These are phyloP conservation scores for Alternaria metachromatica DNA, from an alignment of 2,329 filamentous ascomycete genomes.

Conservation along the genomic window DNA sequence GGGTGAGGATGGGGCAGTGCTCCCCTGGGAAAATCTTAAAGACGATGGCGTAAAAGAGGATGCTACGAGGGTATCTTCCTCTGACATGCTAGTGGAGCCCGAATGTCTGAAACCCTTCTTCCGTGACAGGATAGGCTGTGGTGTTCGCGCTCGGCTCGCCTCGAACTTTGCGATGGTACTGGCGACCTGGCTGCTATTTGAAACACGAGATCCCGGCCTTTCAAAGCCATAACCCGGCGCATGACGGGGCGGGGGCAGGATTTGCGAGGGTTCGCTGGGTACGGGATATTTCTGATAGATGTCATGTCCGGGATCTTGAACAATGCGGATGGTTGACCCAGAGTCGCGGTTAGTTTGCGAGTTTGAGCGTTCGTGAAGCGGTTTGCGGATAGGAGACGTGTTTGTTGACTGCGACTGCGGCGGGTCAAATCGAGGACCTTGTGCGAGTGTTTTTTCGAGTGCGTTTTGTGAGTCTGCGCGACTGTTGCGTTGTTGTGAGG, in stretches of 20 bases:
- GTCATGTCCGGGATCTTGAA: slow-evolving; percentile 44
- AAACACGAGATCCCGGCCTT: slow-evolving; percentile 48
- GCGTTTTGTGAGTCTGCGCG: slow-evolving; percentile 36
- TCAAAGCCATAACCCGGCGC: slow-evolving; percentile 48
- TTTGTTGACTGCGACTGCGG: slow-evolving; percentile 34
- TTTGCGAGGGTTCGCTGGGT: slow-evolving; percentile 49
- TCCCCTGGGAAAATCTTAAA: slow-evolving; percentile 48
- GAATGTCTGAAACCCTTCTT: slow-evolving; percentile 48
- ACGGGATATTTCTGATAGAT: slow-evolving; percentile 51
- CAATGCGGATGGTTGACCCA: slow-evolving; percentile 51
- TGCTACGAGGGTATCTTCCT: slow-evolving; percentile 47
- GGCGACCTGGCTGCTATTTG: slow-evolving; percentile 46
- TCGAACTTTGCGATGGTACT: slow-evolving; percentile 49
- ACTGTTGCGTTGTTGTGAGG: slow-evolving; percentile 26
- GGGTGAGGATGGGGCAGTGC: slow-evolving; percentile 48
- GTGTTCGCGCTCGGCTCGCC: slow-evolving; percentile 40
- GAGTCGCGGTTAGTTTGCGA: slow-evolving; percentile 46
- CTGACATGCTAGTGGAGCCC: slow-evolving; percentile 47
- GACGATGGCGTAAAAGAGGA: slow-evolving; percentile 48
- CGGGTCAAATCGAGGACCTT: slow-evolving; percentile 41
- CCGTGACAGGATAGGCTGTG: slow-evolving; percentile 41
- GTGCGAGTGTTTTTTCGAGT: slow-evolving; percentile 33
- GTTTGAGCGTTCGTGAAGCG: slow-evolving; percentile 49
- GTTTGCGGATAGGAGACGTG: slow-evolving; percentile 42
- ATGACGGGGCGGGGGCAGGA: slow-evolving; percentile 49